Conservation (phyloP, 371 early-diverging fungal species). For the Zychaea mexicana region DNA sequence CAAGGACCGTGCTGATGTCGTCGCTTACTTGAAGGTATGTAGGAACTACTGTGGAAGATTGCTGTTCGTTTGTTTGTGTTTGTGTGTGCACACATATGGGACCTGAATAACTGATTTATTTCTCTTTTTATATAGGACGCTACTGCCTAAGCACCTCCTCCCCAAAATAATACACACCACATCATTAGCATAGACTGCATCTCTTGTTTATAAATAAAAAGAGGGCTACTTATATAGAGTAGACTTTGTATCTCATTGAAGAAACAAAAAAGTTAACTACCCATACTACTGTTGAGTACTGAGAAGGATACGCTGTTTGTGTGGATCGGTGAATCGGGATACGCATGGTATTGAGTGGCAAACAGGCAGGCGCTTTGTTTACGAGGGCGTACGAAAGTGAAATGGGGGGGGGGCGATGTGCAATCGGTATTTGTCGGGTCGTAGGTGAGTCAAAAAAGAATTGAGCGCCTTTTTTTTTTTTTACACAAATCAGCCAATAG, state of each 20-base stretch:
- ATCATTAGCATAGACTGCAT: constrained; percentile 4
- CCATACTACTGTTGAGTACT: too few relatives aligned
- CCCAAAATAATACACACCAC: background rate
- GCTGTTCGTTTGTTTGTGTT: too few relatives aligned
- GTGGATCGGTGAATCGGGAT: too few relatives aligned
- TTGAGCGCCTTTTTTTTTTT: background rate
- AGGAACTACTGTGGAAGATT: background rate
- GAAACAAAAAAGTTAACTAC: background rate
- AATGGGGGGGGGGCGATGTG: too few relatives aligned
- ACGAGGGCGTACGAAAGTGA: background rate
- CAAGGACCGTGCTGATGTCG: constrained; percentile 85
- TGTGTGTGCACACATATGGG: too few relatives aligned
- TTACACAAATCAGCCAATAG: background rate
- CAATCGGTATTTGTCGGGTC: background rate
- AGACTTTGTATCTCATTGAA: constrained; percentile 2
- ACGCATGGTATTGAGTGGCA: too few relatives aligned
- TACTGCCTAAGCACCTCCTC: background rate
- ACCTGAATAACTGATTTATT: background rate
- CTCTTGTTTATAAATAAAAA: constrained; percentile 9
- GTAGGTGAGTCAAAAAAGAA: background rate
- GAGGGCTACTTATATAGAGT: constrained; percentile 7
- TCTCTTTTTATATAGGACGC: background rate
- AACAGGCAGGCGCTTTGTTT: too few relatives aligned
- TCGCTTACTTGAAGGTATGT: constrained; percentile 89
- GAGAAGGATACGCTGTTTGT: too few relatives aligned